phyloP scores from a whole-genome alignment of 352 stramenopile genomes.

The Pythium dissotocum region DNA sequence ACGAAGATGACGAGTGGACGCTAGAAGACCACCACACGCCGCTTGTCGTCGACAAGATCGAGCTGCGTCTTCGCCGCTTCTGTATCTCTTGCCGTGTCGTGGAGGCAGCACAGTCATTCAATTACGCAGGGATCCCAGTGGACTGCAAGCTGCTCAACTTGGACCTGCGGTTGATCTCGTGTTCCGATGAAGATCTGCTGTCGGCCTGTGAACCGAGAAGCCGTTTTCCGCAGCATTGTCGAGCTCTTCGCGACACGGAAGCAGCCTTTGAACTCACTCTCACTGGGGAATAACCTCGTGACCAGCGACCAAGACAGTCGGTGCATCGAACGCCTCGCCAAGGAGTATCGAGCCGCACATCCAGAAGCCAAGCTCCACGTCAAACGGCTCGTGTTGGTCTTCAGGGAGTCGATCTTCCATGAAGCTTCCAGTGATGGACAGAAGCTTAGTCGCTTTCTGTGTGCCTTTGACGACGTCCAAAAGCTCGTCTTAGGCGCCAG shows the following conservation, averaged over 20 bases:
- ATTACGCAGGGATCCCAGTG: slow-evolving; percentile 8
- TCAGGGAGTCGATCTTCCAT: no score
- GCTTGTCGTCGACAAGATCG: slow-evolving; percentile 1
- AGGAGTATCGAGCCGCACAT: no score
- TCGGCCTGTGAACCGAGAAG: not conserved
- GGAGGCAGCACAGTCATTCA: slow-evolving; percentile 7
- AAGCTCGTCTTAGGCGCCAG: not conserved
- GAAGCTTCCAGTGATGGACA: no score
- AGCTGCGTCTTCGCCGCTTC: slow-evolving; percentile 8
- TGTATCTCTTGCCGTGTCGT: slow-evolving; percentile 21
- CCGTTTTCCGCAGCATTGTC: not conserved
- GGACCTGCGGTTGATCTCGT: slow-evolving; percentile 19
- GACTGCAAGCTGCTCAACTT: slow-evolving; percentile 8
- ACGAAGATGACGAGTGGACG: not conserved
- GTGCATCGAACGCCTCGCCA: no score
- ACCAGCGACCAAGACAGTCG: no score
- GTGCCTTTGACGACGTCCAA: not conserved
- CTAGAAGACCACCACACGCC: not conserved
- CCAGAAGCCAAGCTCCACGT: no score
- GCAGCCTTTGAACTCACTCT: not conserved
- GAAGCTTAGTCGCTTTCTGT: not conserved
- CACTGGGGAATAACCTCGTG: not conserved
- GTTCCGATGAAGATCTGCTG: slow-evolving; percentile 6
- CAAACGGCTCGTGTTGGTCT: no score
- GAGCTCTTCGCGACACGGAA: not conserved